A percentile compares a stretch with the other conserved stretches of the same genome.
Evolutionary conservation across 2,329 filamentous ascomycete species (phyloP).

Genomic region (Alternaria conjuncta): DNA sequence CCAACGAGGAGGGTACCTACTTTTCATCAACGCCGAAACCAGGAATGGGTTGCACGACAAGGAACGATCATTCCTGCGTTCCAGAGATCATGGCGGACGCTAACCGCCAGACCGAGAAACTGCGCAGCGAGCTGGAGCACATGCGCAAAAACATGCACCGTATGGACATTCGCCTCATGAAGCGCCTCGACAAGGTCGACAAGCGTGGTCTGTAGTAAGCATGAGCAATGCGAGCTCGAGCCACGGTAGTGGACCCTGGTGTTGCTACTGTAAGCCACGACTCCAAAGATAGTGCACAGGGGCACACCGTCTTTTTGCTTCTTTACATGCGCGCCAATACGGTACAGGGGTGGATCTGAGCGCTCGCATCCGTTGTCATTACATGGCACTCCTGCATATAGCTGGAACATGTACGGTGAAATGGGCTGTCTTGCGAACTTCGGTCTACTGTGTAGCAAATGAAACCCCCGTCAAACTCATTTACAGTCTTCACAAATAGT

Average conservation of each 20-base stretch:
- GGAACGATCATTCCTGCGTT: neutral
- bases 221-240: neutral
- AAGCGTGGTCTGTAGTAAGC: neutral
- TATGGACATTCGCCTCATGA: constrained; percentile 26
- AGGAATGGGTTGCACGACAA: neutral
- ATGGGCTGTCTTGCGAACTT: neutral
- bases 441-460: neutral
- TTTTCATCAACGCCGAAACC: neutral
- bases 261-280: neutral
- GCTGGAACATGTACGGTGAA: neutral
- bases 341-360: neutral
- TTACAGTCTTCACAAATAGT: constrained; percentile 48
- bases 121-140: constrained; percentile 16
- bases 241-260: neutral
- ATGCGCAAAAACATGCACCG: constrained; percentile 25
- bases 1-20: constrained; percentile 30
- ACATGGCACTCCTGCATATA: no score
- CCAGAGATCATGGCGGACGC: neutral
- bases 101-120: constrained; percentile 8
- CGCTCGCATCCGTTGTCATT: neutral
- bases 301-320: neutral
- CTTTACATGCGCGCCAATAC: neutral
- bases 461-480: constrained; percentile 12
- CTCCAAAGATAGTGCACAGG: neutral
- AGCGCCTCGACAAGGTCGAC: constrained; percentile 17